These are phyloP conservation scores for Chiua sp. DNA, from an alignment of 1,284 basidiomycete species.

Conservation along the genomic window DNA sequence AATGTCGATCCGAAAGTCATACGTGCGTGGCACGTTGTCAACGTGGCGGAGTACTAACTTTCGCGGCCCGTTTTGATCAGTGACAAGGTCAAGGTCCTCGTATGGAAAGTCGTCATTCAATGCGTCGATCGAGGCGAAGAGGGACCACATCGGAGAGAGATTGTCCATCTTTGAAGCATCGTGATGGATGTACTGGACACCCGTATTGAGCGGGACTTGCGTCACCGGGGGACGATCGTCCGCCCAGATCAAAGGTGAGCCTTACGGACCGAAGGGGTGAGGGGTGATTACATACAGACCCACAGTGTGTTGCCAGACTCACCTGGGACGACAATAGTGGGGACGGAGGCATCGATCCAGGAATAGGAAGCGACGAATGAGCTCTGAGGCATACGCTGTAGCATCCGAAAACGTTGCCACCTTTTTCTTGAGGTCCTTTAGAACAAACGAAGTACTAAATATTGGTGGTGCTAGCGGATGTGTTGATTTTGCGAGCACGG, in stretches of 20 bases:
- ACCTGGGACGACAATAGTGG: slow-evolving; percentile 40
- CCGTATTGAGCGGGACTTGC: slow-evolving; percentile 34
- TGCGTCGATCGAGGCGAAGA: slow-evolving; percentile 41
- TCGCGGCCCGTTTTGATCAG: slow-evolving; percentile 31
- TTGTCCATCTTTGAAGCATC: slow-evolving; percentile 38
- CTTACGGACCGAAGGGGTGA: slow-evolving; percentile 4
- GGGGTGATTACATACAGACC: neutral
- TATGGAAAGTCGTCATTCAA: slow-evolving; percentile 36
- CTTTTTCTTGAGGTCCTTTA: slow-evolving; percentile 31
- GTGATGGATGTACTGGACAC: slow-evolving; percentile 36
- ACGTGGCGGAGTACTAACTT: slow-evolving; percentile 41
- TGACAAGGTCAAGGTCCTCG: slow-evolving; percentile 37
- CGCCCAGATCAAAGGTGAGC: slow-evolving; percentile 40
- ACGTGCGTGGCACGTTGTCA: slow-evolving; percentile 2
- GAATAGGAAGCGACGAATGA: slow-evolving; percentile 39
- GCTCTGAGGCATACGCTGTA: slow-evolving; percentile 15
- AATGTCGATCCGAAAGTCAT: no score
- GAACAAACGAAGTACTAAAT: slow-evolving; percentile 15
- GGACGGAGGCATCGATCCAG: slow-evolving; percentile 35
- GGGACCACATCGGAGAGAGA: slow-evolving; percentile 39
- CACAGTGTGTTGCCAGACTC: neutral
- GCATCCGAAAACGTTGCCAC: slow-evolving; percentile 21
- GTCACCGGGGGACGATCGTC: slow-evolving; percentile 21
- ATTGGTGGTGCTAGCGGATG: neutral
- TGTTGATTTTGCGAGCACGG: neutral